Base-by-base conservation (phyloP, 1,139 yeast genomes). In the Yamadazyma kanchanaburiensis region DNA sequence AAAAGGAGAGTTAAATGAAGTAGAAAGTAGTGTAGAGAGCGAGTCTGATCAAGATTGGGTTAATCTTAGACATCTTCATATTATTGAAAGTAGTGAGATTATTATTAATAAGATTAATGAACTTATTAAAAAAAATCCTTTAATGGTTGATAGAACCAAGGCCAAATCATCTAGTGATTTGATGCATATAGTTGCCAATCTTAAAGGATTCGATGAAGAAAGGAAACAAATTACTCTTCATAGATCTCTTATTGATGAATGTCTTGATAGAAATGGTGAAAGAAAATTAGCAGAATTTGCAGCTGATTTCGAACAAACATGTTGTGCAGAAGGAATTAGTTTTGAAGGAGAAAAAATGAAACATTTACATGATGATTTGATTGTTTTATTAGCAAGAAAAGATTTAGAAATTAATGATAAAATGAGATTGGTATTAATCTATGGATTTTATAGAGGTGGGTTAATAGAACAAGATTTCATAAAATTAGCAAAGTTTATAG, bases 401-500 rank as follows among this genome's bases (percentile, higher is more conserved):
- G 69, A 65, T 30, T 62, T 77, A 30, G 65, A 62, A 15, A 63
- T 69, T 14, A 68, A 72, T 27, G 94, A 87, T 46, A 86, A 86
- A 49, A 66, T 87, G 41, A 72, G 98, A 38, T 64, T 85, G 25
- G 73, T 91, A n/a, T 64, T 86, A 18, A 61, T 84, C 4, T 91
- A 91, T 55, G 83, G 89, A 1, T 56, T 88, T 22, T 84, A 80
- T 54, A 70, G 97, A 42, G 91, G 94, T 4, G 98, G 99, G 0
- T 63, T 91, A 17, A 69, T 86, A 12, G 82, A 80, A 43, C 54
- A 69, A 6, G 99, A 91, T 60, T 76, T 83, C 42, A 59, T 64
- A 30, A 88, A 91, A 49, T 58, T 91, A 25, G 71, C 80, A 27
- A 61, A 69, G 32, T 94, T 89, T 48, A 75, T 85, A 28, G 84